Base-by-base conservation (phyloP, 2,329 filamentous ascomycete species). In the Nemania abortiva region DNA sequence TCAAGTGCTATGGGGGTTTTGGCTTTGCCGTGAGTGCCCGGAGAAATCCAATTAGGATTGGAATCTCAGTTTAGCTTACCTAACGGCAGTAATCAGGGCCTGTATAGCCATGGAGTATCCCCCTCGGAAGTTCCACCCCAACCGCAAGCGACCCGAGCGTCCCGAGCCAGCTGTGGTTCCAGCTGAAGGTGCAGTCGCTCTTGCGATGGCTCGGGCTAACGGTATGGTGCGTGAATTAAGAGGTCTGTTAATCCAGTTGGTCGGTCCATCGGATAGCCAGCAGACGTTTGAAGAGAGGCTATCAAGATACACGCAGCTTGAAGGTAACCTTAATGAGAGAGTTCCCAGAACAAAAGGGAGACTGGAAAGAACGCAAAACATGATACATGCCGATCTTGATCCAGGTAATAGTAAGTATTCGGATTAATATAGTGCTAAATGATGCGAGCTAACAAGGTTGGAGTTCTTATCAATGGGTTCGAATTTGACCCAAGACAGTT, bases 371-470 rank as follows among this genome's bases (percentile, higher is more conserved):
- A 61, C 60, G n/a, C 72, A 74, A 62, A 76, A 72, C 10, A 61
- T 73, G 39, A 62, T 76, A 20, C 75, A 77, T 31, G 70, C 71
- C 10, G 75, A 77, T 56, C 69, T 76, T 20, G 74, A 76, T 34
- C 74, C 75, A 11, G 50, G 11, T 1, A 77, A 77, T 45, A 62
- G 75, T 77, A 29, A 47, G 73, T 65, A 24, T 47, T 29, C 31
- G 22, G 37, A n/a, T 37, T 20, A 18, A 42, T 6, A 6, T 4
- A 24, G 54, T 13, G 2, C 55, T 39, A 10, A 47, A 49, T n/a
- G 13, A 9, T 11, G 39, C 24, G 24, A 13, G 27, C 50, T 61
- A 11, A 69, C 15, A 6, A 15, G 6, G 10, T 29, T 60, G 7
- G 42, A 76, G 74, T 76, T 24, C 65, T 77, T 15, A 47, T 76